Conservation (phyloP, 2,329 filamentous ascomycete species). For the Botrytis tulipae region DNA sequence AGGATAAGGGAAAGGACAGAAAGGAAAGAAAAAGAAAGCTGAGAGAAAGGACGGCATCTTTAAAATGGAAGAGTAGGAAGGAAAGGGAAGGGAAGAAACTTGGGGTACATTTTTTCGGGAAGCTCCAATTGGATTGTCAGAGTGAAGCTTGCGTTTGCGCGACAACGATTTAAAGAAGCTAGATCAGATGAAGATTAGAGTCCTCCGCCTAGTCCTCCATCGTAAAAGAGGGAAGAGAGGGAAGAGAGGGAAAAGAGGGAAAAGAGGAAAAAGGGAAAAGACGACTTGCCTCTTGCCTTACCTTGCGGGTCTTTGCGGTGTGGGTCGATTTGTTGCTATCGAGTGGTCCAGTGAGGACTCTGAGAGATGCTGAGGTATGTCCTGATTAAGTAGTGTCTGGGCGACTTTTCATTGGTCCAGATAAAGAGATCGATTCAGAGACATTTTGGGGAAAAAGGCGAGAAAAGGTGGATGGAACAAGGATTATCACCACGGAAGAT, state of each 20-base stretch:
- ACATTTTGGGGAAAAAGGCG: slow-evolving; percentile 16
- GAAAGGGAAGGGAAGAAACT: slow-evolving; percentile 16
- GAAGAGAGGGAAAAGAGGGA: no score
- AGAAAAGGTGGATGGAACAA: not conserved
- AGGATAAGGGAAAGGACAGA: not conserved
- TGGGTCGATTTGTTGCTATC: not conserved
- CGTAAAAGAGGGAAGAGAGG: not conserved
- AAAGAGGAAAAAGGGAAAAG: no score
- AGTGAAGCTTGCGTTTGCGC: slow-evolving; percentile 20
- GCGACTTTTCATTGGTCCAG: slow-evolving; percentile 2
- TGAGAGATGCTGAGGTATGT: no score
- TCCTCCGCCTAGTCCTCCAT: not conserved
- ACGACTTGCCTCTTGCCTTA: not conserved
- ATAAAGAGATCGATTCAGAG: not conserved
- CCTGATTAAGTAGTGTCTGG: not conserved
- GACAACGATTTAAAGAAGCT: slow-evolving; percentile 8
- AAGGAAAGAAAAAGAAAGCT: slow-evolving; percentile 21
- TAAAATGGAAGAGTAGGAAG: slow-evolving; percentile 1
- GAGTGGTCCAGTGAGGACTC: no score
- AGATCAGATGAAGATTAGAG: slow-evolving; percentile 11
- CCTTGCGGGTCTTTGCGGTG: not conserved
- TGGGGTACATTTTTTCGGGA: slow-evolving; percentile 24
- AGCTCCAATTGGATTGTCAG: slow-evolving; percentile 24
- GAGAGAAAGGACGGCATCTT: slow-evolving; percentile 14
- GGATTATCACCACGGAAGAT: not conserved